These are phyloP conservation scores for Raphanus raphanistrum DNA, from an alignment of 345 rosid genomes.

Conservation along the genomic window DNA sequence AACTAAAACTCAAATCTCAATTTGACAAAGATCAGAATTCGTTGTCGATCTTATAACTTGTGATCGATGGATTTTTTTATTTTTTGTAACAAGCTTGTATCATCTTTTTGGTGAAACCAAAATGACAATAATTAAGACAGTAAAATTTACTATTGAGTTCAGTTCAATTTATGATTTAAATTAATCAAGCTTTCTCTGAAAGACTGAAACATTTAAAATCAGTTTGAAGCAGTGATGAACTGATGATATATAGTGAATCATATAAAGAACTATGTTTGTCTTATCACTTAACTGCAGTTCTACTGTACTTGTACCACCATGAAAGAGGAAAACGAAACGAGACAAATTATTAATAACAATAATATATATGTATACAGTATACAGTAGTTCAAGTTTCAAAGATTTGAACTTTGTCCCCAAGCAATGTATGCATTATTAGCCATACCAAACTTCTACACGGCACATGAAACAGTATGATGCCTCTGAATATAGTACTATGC, in stretches of 20 bases:
- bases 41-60: not conserved
- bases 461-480: constrained; percentile 39
- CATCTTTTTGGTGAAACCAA: not conserved
- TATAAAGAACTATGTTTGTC: not conserved
- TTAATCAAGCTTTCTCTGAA: not conserved
- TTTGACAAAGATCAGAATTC: not conserved
- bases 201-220: not conserved
- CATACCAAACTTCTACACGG: constrained; percentile 37
- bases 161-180: not conserved
- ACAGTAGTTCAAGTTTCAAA: constrained; percentile 20
- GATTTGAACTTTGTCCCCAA: constrained; percentile 38
- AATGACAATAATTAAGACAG: not conserved
- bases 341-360: not conserved
- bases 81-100: not conserved
- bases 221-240: not conserved
- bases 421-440: constrained; percentile 35
- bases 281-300: not conserved
- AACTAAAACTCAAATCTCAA: not conserved
- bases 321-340: not conserved
- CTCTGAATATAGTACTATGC: constrained; percentile 15
- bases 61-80: not conserved
- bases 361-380: not conserved
- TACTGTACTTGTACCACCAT: not conserved
- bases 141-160: not conserved
- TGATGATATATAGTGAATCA: not conserved